Conservation (phyloP, 352 stramenopile genomes). For the Phytophthora sansomeana region DNA sequence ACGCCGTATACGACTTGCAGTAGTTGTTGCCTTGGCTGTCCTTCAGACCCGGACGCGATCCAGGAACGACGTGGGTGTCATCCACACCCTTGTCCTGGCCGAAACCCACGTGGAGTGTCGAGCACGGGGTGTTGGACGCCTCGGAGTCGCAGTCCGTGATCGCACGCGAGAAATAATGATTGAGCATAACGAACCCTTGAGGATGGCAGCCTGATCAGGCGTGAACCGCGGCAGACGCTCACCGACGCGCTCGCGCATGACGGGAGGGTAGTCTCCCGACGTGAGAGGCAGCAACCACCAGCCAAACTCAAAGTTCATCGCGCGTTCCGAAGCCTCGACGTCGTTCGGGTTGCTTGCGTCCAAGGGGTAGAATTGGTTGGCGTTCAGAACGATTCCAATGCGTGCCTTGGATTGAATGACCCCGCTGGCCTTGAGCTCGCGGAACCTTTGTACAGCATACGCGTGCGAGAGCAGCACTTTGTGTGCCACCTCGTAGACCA, state of each 20-base stretch:
- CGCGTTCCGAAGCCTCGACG: constrained; percentile 68
- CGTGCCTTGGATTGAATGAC: constrained; percentile 54
- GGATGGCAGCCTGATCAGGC: constrained; percentile 52
- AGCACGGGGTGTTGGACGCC: constrained; percentile 39
- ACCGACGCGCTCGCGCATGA: constrained; percentile 87
- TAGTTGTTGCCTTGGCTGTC: constrained; percentile 42
- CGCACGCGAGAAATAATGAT: constrained; percentile 85
- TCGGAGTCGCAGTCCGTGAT: constrained; percentile 51
- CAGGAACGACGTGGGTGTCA: constrained; percentile 43
- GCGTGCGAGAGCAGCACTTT: constrained; percentile 92
- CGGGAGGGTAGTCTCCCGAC: constrained; percentile 88
- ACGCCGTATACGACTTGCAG: constrained; percentile 37
- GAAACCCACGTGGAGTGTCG: constrained; percentile 33
- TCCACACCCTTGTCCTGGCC: constrained; percentile 48
- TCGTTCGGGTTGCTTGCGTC: constrained; percentile 54
- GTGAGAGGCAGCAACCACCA: constrained; percentile 93
- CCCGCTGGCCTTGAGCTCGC: constrained; percentile 63
- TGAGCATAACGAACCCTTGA: constrained; percentile 92
- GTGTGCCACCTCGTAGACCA: constrained; percentile 70
- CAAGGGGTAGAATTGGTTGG: constrained; percentile 76
- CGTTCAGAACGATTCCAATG: constrained; percentile 93
- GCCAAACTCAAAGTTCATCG: constrained; percentile 88
- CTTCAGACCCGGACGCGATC: constrained; percentile 53
- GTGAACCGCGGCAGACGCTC: constrained; percentile 89
- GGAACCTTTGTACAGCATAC: constrained; percentile 83